Evolutionary conservation across 345 rosid species (phyloP).

Genomic region (Syzygium aqueum): DNA sequence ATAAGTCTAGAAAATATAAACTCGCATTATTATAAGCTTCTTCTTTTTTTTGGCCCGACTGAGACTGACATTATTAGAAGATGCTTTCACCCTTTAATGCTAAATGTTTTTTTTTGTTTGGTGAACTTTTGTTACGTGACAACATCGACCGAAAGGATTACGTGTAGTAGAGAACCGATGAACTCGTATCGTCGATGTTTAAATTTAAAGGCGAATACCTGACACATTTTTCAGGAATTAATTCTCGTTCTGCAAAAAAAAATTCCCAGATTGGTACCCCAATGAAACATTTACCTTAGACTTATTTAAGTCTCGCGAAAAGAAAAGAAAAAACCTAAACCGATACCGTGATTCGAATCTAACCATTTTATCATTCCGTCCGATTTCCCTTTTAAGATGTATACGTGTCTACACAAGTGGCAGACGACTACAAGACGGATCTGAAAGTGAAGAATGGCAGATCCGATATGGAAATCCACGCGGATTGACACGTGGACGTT

Average conservation of each 20-base stretch:
- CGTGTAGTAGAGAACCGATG: neutral
- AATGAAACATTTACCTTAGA: neutral
- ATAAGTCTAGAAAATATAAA: neutral
- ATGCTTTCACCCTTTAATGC: neutral
- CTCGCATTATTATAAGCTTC: neutral
- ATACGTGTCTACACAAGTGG: neutral
- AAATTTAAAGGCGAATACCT: neutral
- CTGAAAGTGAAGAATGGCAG: neutral
- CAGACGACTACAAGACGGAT: neutral
- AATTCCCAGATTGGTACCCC: neutral
- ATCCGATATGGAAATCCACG: neutral
- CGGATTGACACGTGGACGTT: neutral
- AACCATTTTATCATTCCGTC: fast-evolving
- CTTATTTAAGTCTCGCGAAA: fast-evolving
- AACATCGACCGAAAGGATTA: neutral
- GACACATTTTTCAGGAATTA: neutral
- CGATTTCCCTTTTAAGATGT: neutral
- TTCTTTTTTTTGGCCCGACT: neutral
- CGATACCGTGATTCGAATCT: fast-evolving
- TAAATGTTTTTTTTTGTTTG: neutral
- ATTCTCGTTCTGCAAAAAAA: neutral
- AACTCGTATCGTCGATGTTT: neutral
- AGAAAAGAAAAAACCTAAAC: neutral
- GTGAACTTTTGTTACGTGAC: neutral
- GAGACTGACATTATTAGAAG: neutral